phyloP scores from a whole-genome alignment of 2,329 filamentous ascomycete species.

The Rugonectria rugulosa region DNA sequence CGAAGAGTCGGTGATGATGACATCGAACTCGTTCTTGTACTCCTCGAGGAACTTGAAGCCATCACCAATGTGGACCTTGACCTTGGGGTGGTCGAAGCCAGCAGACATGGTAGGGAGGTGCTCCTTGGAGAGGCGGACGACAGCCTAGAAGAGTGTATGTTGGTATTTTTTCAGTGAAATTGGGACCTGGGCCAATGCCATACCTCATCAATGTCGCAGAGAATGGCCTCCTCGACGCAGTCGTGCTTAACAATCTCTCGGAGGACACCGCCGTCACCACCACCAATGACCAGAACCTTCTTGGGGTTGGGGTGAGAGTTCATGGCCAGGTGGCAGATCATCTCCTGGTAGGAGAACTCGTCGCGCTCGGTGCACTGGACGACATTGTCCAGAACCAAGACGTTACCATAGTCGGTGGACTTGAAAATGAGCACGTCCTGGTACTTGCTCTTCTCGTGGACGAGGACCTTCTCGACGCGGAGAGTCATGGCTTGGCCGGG shows the following conservation, averaged over 20 bases:
- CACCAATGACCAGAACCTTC: conserved; percentile 97
- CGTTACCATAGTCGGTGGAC: conserved; percentile 94
- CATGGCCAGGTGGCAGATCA: conserved; percentile 99
- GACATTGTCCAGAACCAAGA: conserved; percentile 97
- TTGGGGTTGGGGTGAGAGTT: conserved; percentile 98
- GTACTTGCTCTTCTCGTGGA: conserved; percentile 99
- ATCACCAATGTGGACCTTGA: conserved; percentile 91
- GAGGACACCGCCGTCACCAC: conserved; percentile 95
- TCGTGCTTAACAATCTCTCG: conserved; percentile 99
- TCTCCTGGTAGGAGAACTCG: conserved; percentile 99
- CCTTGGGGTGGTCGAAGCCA: conserved; percentile 93
- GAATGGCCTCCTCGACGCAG: conserved; percentile 90
- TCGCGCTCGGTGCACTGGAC: conserved; percentile 99
- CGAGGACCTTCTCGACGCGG: conserved; percentile 95
- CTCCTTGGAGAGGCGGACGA: conserved; percentile 98
- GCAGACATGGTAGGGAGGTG: conserved; percentile 94
- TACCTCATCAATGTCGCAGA: conserved; percentile 98
- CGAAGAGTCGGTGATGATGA: conserved; percentile 99
- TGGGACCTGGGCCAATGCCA: neutral
- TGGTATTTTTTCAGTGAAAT: neutral
- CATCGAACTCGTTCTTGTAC: conserved; percentile 97
- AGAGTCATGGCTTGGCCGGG: conserved; percentile 98
- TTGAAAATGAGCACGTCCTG: conserved; percentile 99
- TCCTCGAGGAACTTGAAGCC: conserved; percentile 98
- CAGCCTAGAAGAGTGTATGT: conserved; percentile 64